Evolutionary conservation across 768 basidiomycete species (phyloP).

Genomic region (Lactifluus hygrophoroides): DNA sequence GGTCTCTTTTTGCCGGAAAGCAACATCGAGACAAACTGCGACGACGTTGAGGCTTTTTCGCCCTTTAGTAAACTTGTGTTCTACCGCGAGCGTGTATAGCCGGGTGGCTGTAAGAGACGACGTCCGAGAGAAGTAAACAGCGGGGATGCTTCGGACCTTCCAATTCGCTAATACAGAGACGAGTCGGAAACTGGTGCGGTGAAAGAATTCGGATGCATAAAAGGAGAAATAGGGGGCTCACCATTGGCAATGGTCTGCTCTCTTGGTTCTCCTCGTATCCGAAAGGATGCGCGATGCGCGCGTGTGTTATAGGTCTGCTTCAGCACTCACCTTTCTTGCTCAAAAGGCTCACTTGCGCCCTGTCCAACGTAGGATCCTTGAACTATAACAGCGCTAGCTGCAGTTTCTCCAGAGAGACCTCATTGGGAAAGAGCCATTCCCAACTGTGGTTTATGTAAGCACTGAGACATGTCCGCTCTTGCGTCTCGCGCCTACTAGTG

Average conservation of each 20-base stretch:
- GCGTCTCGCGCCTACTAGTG: no score
- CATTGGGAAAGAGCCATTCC: no score
- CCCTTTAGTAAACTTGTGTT: slow-evolving; percentile 91
- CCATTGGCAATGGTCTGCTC: slow-evolving; percentile 91
- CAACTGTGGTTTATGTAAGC: no score
- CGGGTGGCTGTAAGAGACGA: slow-evolving; percentile 77
- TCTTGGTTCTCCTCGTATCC: slow-evolving; percentile 80
- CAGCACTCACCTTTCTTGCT: neutral
- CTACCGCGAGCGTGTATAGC: slow-evolving; percentile 87
- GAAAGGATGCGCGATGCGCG: slow-evolving; percentile 73
- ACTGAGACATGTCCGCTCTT: no score
- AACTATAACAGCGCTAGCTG: slow-evolving; percentile 88
- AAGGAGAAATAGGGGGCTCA: no score
- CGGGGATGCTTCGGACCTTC: slow-evolving; percentile 78
- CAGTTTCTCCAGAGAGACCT: slow-evolving; percentile 93
- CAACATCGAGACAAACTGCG: slow-evolving; percentile 90
- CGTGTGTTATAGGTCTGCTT: slow-evolving; percentile 47
- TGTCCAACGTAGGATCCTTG: slow-evolving; percentile 89
- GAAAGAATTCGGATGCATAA: no score
- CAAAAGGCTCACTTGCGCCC: slow-evolving; percentile 66
- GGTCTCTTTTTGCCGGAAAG: slow-evolving; percentile 86
- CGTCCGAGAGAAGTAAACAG: slow-evolving; percentile 69
- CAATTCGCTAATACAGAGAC: slow-evolving; percentile 49
- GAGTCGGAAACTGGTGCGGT: neutral
- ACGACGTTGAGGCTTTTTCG: slow-evolving; percentile 88